Evolutionary conservation across 176 grass and related monocot species (phyloP).

Genomic region (Musa acuminata): DNA sequence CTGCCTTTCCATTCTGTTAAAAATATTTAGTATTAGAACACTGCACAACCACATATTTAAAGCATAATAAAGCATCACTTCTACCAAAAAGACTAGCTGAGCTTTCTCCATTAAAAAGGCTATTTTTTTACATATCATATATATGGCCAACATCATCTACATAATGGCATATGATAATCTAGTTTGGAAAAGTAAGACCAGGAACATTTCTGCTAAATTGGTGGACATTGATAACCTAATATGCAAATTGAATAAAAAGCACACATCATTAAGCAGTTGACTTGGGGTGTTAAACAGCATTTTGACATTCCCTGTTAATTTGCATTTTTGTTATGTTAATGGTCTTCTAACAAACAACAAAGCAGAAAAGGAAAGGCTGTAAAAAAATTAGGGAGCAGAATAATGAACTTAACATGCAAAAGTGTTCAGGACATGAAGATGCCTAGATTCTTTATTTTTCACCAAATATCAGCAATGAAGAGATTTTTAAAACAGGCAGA

Average conservation of each 20-base stretch:
- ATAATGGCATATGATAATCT: not conserved
- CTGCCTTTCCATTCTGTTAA: constrained; percentile 68
- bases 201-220: not conserved
- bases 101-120: not conserved
- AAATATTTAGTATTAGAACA: not conserved
- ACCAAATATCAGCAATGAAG: not conserved
- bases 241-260: no score
- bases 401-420: not conserved
- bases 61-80: not conserved
- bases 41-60: not conserved
- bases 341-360: not conserved
- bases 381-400: not conserved
- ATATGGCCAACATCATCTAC: not conserved
- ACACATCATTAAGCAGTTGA: no score
- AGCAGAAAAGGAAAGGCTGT: not conserved
- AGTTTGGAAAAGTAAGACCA: not conserved
- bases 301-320: no score
- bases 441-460: not conserved
- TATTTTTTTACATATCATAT: not conserved
- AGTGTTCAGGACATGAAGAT: not conserved
- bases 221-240: not conserved
- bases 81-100: not conserved
- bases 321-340: not conserved
- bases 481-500: constrained; percentile 10
- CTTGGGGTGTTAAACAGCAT: no score